phyloP scores from a whole-genome alignment of 345 rosid species.

The Cardamine resedifolia region DNA sequence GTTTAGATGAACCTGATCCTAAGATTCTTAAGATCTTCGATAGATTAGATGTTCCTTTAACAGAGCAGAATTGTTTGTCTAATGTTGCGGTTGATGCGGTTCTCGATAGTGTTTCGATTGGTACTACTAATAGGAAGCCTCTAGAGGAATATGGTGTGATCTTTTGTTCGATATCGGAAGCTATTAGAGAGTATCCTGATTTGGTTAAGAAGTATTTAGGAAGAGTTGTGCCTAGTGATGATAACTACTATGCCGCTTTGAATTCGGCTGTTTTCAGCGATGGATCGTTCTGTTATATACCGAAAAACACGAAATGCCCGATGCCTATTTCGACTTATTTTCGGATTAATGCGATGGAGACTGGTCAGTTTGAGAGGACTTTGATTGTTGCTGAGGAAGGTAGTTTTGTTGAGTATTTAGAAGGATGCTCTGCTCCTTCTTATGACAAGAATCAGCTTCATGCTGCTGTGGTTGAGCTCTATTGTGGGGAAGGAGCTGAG shows the following conservation, averaged over 20 bases:
- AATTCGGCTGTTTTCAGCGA: constrained; percentile 95
- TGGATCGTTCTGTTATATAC: constrained; percentile 81
- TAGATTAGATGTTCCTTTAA: constrained; percentile 66
- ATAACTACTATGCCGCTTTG: constrained; percentile 79
- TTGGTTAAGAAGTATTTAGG: constrained; percentile 79
- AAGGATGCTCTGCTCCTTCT: constrained; percentile 96
- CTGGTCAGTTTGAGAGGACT: constrained; percentile 98
- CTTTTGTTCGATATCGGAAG: constrained; percentile 86
- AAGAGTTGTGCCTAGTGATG: constrained; percentile 81
- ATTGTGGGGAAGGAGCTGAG: constrained; percentile 78
- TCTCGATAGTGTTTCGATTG: constrained; percentile 85
- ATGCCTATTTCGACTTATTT: constrained; percentile 95
- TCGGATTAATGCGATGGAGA: constrained; percentile 79
- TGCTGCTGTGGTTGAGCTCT: constrained; percentile 96
- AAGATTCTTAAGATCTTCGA: constrained; percentile 67
- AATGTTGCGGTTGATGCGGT: constrained; percentile 94
- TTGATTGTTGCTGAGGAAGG: constrained; percentile 88
- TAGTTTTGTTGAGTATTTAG: constrained; percentile 89
- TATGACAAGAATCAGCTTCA: constrained; percentile 89
- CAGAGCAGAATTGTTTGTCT: constrained; percentile 66
- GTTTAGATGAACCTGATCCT: too few relatives aligned
- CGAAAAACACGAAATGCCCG: constrained; percentile 76
- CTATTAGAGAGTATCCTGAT: constrained; percentile 72
- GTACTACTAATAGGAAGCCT: constrained; percentile 79
- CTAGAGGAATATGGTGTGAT: constrained; percentile 75